These are phyloP conservation scores for Proliferodiscus dingleyae DNA, from an alignment of 2,329 filamentous ascomycete genomes.

Conservation along the genomic window DNA sequence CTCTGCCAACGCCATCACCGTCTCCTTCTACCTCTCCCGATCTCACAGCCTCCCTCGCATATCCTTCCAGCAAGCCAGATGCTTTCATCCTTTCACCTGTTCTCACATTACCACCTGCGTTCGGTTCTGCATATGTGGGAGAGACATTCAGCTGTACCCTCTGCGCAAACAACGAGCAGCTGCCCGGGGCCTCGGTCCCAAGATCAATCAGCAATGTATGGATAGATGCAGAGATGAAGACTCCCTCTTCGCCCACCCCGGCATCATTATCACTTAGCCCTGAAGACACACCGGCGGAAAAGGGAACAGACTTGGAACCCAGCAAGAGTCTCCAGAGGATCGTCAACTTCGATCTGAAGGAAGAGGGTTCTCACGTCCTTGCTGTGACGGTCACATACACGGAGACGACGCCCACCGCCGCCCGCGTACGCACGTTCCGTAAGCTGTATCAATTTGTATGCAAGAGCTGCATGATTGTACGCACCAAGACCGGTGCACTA, in stretches of 20 bases:
- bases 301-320: slow-evolving; percentile 47
- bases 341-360: slow-evolving; percentile 81
- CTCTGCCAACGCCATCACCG: slow-evolving; percentile 42
- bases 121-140: slow-evolving; percentile 92
- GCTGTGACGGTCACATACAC: slow-evolving; percentile 93
- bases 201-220: slow-evolving; percentile 66
- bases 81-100: slow-evolving; percentile 53
- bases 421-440: slow-evolving; percentile 76
- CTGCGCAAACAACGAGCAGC: slow-evolving; percentile 86
- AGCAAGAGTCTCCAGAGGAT: slow-evolving; percentile 74
- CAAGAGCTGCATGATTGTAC: slow-evolving; percentile 81
- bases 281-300: slow-evolving; percentile 6
- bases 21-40: slow-evolving; percentile 39
- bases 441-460: slow-evolving; percentile 97
- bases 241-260: slow-evolving; percentile 57
- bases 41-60: slow-evolving; percentile 67
- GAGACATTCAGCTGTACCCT: slow-evolving; percentile 93
- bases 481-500: slow-evolving; percentile 72
- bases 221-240: slow-evolving; percentile 93
- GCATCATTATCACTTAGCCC: slow-evolving; percentile 58
- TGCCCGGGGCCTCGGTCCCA: slow-evolving; percentile 34
- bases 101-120: slow-evolving; percentile 82
- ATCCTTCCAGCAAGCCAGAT: slow-evolving; percentile 48
- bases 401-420: slow-evolving; percentile 68
- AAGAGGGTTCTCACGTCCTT: slow-evolving; percentile 90